These are phyloP conservation scores for Periconia sp. DNA, from an alignment of 2,329 filamentous ascomycete species.

Conservation along the genomic window DNA sequence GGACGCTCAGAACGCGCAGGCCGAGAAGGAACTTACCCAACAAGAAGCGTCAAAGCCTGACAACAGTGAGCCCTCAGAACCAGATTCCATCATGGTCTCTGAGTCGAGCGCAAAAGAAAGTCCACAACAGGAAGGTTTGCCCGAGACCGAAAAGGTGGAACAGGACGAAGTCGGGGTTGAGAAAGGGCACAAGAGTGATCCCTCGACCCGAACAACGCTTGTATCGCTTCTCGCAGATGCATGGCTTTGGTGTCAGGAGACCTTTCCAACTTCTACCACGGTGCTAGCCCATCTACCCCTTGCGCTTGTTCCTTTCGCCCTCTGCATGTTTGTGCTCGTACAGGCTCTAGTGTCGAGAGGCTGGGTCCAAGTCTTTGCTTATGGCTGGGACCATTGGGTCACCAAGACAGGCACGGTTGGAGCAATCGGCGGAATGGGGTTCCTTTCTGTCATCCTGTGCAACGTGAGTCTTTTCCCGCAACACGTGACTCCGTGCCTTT, in stretches of 20 bases:
- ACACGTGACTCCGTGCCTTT: background rate
- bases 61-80: slow-evolving; percentile 1
- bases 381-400: slow-evolving; percentile 78
- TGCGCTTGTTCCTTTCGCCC: slow-evolving; percentile 72
- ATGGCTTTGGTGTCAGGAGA: slow-evolving; percentile 69
- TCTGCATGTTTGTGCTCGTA: slow-evolving; percentile 77
- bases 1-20: slow-evolving; percentile 54
- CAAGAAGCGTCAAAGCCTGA: too few species aligned
- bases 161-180: background rate
- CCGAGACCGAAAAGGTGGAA: background rate
- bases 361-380: slow-evolving; percentile 75
- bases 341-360: slow-evolving; percentile 75
- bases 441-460: slow-evolving; percentile 72
- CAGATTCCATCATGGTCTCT: background rate
- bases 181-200: background rate
- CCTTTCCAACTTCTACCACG: slow-evolving; percentile 71
- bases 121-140: background rate
- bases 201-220: slow-evolving; percentile 53
- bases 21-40: slow-evolving; percentile 11
- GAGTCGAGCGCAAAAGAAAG: slow-evolving; percentile 18
- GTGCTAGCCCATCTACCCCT: slow-evolving; percentile 71
- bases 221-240: slow-evolving; percentile 54
- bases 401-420: slow-evolving; percentile 71
- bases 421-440: slow-evolving; percentile 74
- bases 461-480: slow-evolving; percentile 62